Evolutionary conservation across 164 flowering plant species (phyloP).

Genomic region (Sextonia rubra): DNA sequence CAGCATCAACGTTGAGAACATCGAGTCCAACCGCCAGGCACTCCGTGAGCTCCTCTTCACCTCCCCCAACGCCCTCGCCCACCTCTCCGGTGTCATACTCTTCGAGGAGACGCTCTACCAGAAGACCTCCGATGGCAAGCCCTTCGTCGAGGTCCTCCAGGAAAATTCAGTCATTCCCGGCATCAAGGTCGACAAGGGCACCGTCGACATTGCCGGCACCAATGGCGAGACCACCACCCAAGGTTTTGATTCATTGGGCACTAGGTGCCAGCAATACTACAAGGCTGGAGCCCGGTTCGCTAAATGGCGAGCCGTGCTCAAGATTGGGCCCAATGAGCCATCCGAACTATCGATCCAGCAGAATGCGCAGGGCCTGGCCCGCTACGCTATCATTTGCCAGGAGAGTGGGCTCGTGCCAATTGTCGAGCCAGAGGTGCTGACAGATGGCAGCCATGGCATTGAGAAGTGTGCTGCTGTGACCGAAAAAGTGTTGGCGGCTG

Average conservation of each 20-base stretch:
- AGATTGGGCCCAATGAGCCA: conserved; percentile 68
- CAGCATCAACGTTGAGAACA: conserved; percentile 80
- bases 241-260: conserved; percentile 61
- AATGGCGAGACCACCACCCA: conserved; percentile 82
- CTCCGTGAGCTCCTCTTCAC: conserved; percentile 84
- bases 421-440: conserved; percentile 77
- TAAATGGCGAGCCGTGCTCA: conserved; percentile 85
- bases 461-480: conserved; percentile 66
- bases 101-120: conserved; percentile 86
- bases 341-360: conserved; percentile 66
- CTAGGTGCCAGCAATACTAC: conserved; percentile 68
- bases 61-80: conserved; percentile 48
- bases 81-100: conserved; percentile 81
- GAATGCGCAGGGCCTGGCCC: conserved; percentile 78
- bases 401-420: conserved; percentile 84
- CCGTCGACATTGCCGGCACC: conserved; percentile 73
- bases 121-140: conserved; percentile 57
- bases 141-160: conserved; percentile 65
- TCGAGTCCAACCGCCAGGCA: conserved; percentile 68
- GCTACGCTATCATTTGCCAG: conserved; percentile 82
- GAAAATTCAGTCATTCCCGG: conserved; percentile 70
- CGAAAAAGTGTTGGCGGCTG: conserved; percentile 70
- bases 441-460: conserved; percentile 70
- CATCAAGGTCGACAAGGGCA: conserved; percentile 82
- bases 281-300: conserved; percentile 86